phyloP scores from a whole-genome alignment of 148 eudicot species.

The Drosera capensis region DNA sequence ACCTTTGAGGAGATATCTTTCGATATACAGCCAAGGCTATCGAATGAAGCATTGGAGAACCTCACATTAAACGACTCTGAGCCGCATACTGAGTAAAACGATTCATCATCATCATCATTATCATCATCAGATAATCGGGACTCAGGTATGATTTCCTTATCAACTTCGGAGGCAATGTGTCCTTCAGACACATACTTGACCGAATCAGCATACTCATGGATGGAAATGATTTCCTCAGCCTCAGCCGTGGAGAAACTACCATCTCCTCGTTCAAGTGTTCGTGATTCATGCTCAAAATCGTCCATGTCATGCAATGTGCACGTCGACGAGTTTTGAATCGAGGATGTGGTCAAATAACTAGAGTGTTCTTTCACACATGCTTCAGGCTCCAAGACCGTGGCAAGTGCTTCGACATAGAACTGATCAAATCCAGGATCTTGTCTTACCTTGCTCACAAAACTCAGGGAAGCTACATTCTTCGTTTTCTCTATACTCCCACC shows the following conservation, averaged over 20 bases:
- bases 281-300: slow-evolving; percentile 10
- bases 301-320: slow-evolving; percentile 14
- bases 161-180: slow-evolving; percentile 18
- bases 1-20: slow-evolving; percentile 26
- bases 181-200: slow-evolving; percentile 26
- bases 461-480: slow-evolving; percentile 21
- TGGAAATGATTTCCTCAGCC: slow-evolving; percentile 29
- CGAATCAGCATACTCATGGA: slow-evolving; percentile 36
- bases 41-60: slow-evolving; percentile 50
- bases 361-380: slow-evolving; percentile 14
- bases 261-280: slow-evolving; percentile 7
- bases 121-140: slow-evolving; percentile 42
- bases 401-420: slow-evolving; percentile 48
- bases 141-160: slow-evolving; percentile 9
- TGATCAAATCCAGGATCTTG: slow-evolving; percentile 36
- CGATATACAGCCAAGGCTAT: slow-evolving; percentile 27
- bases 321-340: slow-evolving; percentile 7
- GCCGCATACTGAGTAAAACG: slow-evolving; percentile 60
- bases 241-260: slow-evolving; percentile 12
- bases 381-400: slow-evolving; percentile 39
- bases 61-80: slow-evolving; percentile 35
- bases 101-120: too few relatives aligned
- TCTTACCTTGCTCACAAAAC: slow-evolving; percentile 34
- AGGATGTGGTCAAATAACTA: slow-evolving; percentile 4
- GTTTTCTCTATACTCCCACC: slow-evolving; percentile 20